Base-by-base conservation (phyloP, 2,329 filamentous ascomycete genomes). In the Dactylellina sp. region DNA sequence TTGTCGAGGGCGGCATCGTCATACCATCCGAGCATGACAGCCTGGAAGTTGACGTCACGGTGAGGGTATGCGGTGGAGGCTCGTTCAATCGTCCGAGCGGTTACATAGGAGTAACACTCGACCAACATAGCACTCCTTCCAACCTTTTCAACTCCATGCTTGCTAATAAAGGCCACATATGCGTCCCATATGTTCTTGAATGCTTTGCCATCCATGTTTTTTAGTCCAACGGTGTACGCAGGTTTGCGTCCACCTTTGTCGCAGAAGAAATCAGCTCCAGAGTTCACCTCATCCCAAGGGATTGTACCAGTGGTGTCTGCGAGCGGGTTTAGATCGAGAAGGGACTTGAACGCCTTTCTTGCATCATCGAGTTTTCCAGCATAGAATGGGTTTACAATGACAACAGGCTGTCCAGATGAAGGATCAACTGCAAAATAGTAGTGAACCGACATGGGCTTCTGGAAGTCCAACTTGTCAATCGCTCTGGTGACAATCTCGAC, bases 231-330 rank as follows among this genome's bases (percentile, higher is more conserved):
- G 1, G 77, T 65, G 16, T 75, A 77, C 25, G 77, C 76, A 9
- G 77, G 71, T 60, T 80, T 80, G 49, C 78, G 77, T 25, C 77
- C 76, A 5, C 78, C 78, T 35, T 78, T 75, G 4, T 63, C 71
- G 24, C 76, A 77, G 9, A 79, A 57, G 18, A 75, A 76, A 28
- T 79, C 76, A 1, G 76, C 75, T 28, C 75, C 75, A 6, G 76
- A 63, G 46, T 77, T 79, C 7, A 78, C 68, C 25, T 77, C 78
- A 25, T 80, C 71, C 66, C 79, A 75, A 12, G 76, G 60, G 46
- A 79, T 75, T 16, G 77, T 47, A n/a, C 61, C 40, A 35, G 76
- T 74, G 25, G 74, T 62, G 42, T 75, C 72, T 22, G 76, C 49
- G 20, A 79, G 5, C 7, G 79, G 79, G 1, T 63, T 52, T 6